Evolutionary conservation across 768 basidiomycete genomes (phyloP).

Genomic region (Piloderma croceum): DNA sequence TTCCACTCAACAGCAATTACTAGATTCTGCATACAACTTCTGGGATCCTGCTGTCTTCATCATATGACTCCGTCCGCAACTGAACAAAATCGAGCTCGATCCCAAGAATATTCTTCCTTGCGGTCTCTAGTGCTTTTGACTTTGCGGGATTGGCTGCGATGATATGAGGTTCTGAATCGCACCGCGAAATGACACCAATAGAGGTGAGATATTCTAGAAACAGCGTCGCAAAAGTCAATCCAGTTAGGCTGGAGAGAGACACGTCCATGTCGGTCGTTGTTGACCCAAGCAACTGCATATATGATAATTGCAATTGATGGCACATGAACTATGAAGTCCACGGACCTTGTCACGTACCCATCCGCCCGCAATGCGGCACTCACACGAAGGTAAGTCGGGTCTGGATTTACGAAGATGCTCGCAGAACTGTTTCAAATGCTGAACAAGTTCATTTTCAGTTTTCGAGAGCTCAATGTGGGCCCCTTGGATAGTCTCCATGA

Average conservation of each 20-base stretch:
- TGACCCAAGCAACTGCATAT: constrained; percentile 63
- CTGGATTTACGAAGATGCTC: too few relatives aligned
- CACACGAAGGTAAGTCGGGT: too few relatives aligned
- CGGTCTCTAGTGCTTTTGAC: constrained; percentile 96
- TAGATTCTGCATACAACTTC: constrained; percentile 57
- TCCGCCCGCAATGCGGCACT: constrained; percentile 91
- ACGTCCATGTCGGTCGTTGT: constrained; percentile 92
- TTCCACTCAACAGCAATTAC: not conserved
- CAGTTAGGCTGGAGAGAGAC: constrained; percentile 85
- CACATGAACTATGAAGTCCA: too few relatives aligned
- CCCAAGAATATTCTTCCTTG: constrained; percentile 73
- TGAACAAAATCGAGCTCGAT: constrained; percentile 92
- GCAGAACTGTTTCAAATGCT: too few relatives aligned
- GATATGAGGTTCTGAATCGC: constrained; percentile 65
- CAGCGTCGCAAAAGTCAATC: constrained; percentile 77
- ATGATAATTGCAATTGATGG: constrained; percentile 6
- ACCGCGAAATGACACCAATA: constrained; percentile 48
- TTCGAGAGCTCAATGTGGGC: too few relatives aligned
- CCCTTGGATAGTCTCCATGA: too few relatives aligned
- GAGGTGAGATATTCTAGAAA: constrained; percentile 59
- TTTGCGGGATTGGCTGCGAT: constrained; percentile 94
- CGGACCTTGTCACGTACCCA: constrained; percentile 98
- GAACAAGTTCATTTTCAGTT: too few relatives aligned
- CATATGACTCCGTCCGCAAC: constrained; percentile 87
- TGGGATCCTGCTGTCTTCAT: constrained; percentile 83